Percentiles rank a stretch among this genome's conserved stretches.
Evolutionary conservation across 2,329 filamentous ascomycete genomes (phyloP).

Genomic region (Pseudogymnoascus verrucosus): DNA sequence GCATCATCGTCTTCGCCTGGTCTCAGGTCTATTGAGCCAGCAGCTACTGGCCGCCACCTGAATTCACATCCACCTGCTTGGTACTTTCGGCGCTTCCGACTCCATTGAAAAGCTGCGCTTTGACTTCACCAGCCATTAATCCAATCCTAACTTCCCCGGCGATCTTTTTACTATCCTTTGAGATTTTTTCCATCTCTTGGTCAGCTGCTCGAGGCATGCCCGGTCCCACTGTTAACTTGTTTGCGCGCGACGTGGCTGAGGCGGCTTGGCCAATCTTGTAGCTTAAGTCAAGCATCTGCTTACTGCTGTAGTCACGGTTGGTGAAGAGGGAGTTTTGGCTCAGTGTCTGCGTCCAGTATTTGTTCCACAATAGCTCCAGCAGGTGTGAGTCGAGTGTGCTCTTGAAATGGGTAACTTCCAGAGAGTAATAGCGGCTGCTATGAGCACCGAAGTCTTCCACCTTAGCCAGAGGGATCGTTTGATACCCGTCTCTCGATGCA

Average conservation of each 20-base stretch:
- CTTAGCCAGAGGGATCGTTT: slow-evolving; percentile 83
- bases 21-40: not conserved
- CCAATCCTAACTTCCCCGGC: slow-evolving; percentile 43
- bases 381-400: slow-evolving; percentile 81
- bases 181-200: slow-evolving; percentile 44
- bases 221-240: slow-evolving; percentile 22
- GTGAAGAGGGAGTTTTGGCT: slow-evolving; percentile 84
- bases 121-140: slow-evolving; percentile 37
- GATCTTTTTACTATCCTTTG: slow-evolving; percentile 49
- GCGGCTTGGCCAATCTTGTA: slow-evolving; percentile 68
- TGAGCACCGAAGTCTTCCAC: slow-evolving; percentile 95
- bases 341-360: slow-evolving; percentile 96
- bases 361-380: slow-evolving; percentile 90
- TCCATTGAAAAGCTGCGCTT: slow-evolving; percentile 40
- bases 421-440: slow-evolving; percentile 78
- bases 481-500: slow-evolving; percentile 49
- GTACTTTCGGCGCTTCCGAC: not conserved
- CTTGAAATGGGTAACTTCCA: slow-evolving; percentile 92
- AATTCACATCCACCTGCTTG: not conserved
- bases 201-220: slow-evolving; percentile 28
- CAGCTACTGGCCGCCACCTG: not conserved
- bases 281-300: slow-evolving; percentile 82
- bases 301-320: slow-evolving; percentile 87
- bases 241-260: slow-evolving; percentile 29
- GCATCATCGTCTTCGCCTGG: not conserved